Base-by-base conservation (phyloP, 2,329 filamentous ascomycete genomes). In the Nothopassalora personata region DNA sequence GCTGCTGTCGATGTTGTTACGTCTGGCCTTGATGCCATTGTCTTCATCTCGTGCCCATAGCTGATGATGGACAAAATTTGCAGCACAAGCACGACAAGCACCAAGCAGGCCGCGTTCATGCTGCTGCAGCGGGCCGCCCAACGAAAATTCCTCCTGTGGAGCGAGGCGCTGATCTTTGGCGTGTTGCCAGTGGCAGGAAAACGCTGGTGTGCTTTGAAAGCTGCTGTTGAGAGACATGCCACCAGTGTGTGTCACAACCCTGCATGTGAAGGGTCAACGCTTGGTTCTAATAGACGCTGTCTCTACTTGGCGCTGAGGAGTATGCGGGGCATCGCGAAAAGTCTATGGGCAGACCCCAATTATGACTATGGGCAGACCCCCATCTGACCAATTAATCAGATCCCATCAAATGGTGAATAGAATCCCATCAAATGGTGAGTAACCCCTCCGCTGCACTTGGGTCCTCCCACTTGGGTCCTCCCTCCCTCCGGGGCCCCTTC, bases 121-220 rank as follows among this genome's bases (percentile, higher is more conserved):
- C 28, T 31, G 19, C 46, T 49, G 46, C 49, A 34, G 49, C 49
- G 49, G 49, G 49, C 49, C 49, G 49, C 49, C 49, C 49, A 19
- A 34, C 49, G 30, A 51, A 51, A 15, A 10, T 30, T 51, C n/a
- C 49, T 8, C 23, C 19, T 49, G 46, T 49, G 46, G 46, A 28
- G 23, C 10, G 11, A 18, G 43, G 15, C 19, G 47, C 47, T 27
- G 47, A 49, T 49, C 47, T 15, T 51, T 33, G 39, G 39, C 39
- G 39, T 43, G 39, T 43, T n/a, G 39, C 39, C 39, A 18, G 39
- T 43, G 39, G 13, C 4, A 43, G n/a, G n/a, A 18, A 8, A 43
- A 43, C 39, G 39, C 39, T 18, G 8, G 39, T 43, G 39, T 18
- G 39, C 39, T 13, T 15, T 36, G 10, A 10, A 4, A 4, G 34